Conservation (phyloP, 768 basidiomycete species). For the Naematelia aurantialba region DNA sequence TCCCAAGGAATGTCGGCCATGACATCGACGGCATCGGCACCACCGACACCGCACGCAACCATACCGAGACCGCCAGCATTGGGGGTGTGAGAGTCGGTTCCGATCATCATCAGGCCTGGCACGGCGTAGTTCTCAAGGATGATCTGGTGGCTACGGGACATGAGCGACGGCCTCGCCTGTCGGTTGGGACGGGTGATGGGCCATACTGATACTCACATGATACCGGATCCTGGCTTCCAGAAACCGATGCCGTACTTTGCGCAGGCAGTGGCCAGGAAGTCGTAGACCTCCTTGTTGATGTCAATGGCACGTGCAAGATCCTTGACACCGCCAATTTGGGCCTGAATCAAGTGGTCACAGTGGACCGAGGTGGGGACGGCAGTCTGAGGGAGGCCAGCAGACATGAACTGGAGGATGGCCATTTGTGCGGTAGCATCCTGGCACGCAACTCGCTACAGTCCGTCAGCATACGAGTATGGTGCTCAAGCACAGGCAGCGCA, state of each 20-base stretch:
- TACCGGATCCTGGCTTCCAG: conserved; percentile 99
- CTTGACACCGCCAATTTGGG: conserved; percentile 86
- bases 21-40: conserved; percentile 98
- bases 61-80: conserved; percentile 99
- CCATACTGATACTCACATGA: conserved; percentile 62
- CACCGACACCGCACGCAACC: conserved; percentile 98
- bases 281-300: conserved; percentile 98
- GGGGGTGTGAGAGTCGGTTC: conserved; percentile 98
- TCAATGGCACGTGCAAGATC: conserved; percentile 87
- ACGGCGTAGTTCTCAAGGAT: conserved; percentile 99
- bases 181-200: not conserved
- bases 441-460: conserved; percentile 54
- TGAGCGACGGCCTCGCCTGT: not conserved
- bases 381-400: conserved; percentile 94
- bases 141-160: conserved; percentile 67
- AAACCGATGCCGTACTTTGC: conserved; percentile 99
- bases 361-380: conserved; percentile 98
- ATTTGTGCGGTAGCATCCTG: conserved; percentile 67
- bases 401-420: conserved; percentile 99
- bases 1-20: conserved; percentile 99
- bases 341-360: conserved; percentile 98
- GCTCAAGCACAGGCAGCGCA: conserved; percentile 54
- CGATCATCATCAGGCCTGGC: conserved; percentile 99
- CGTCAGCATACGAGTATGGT: conserved; percentile 1
- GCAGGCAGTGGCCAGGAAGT: conserved; percentile 95